These are phyloP conservation scores for Sporothrix sp. DNA, from an alignment of 2,329 filamentous ascomycete genomes.

Conservation along the genomic window DNA sequence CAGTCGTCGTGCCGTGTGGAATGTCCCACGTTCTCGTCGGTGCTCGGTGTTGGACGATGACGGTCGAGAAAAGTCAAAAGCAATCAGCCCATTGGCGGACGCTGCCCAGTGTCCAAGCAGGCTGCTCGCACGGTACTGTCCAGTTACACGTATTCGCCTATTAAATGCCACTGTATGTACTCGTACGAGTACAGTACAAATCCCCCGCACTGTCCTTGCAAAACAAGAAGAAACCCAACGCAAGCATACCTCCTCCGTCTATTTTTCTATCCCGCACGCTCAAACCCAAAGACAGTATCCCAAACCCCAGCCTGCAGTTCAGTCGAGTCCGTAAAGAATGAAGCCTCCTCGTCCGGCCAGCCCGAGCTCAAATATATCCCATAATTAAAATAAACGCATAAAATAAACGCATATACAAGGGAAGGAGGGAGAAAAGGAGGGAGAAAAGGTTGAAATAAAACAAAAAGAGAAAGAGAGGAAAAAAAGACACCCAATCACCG, in stretches of 20 bases:
- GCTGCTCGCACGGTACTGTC: too few species aligned
- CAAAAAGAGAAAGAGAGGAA: neutral
- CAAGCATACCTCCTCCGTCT: neutral
- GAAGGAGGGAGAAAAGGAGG: neutral
- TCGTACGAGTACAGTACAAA: too few species aligned
- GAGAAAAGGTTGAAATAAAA: neutral
- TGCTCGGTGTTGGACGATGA: neutral
- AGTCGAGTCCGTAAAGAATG: too few species aligned
- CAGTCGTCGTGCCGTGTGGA: neutral
- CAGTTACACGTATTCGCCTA: too few species aligned
- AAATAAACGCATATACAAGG: too few species aligned
- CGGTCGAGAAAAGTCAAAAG: constrained; percentile 3
- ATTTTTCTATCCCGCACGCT: constrained; percentile 5
- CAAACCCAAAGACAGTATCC: neutral
- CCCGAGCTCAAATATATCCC: neutral
- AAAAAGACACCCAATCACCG: neutral
- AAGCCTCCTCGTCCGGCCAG: too few species aligned
- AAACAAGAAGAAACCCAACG: neutral
- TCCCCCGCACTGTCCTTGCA: neutral
- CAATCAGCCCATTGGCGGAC: constrained; percentile 7
- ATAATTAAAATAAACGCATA: neutral
- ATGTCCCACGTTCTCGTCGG: neutral
- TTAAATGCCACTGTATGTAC: too few species aligned
- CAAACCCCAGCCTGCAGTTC: neutral
- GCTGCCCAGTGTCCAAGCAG: too few species aligned